Conservation (phyloP, 1,284 basidiomycete genomes). For the Cryptococcus sp. region DNA sequence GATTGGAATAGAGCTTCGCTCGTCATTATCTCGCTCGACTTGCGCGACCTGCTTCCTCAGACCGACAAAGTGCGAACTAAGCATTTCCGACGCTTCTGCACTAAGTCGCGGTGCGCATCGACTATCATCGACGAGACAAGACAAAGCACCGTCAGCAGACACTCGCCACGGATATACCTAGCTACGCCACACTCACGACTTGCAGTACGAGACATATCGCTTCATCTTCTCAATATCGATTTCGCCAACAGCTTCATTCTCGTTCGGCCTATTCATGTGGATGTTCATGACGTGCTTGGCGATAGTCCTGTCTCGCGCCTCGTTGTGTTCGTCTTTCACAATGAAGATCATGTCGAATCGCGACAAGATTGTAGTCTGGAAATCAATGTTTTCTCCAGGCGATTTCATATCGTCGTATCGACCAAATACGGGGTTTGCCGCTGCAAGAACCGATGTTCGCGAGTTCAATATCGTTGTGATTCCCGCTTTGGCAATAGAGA, state of each 20-base stretch:
- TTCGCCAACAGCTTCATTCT: slow-evolving; percentile 76
- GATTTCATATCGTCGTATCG: slow-evolving; percentile 96
- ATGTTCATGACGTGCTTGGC: slow-evolving; percentile 99
- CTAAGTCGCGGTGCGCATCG: slow-evolving; percentile 96
- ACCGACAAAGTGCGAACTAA: slow-evolving; percentile 94
- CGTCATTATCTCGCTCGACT: slow-evolving; percentile 95
- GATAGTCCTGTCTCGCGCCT: slow-evolving; percentile 89
- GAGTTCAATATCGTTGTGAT: slow-evolving; percentile 98
- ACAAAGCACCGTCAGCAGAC: too few species aligned
- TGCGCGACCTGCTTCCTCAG: slow-evolving; percentile 93
- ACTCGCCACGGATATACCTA: background rate
- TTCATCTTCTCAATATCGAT: slow-evolving; percentile 99
- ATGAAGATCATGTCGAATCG: slow-evolving; percentile 99
- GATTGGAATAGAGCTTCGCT: slow-evolving; percentile 96
- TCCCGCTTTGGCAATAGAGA: slow-evolving; percentile 98
- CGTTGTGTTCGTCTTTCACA: slow-evolving; percentile 97
- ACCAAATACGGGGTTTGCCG: slow-evolving; percentile 98
- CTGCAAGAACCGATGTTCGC: slow-evolving; percentile 92
- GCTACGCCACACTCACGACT: slow-evolving; percentile 63
- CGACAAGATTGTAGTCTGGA: slow-evolving; percentile 91
- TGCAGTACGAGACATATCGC: slow-evolving; percentile 93
- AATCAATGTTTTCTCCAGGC: slow-evolving; percentile 68
- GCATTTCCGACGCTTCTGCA: slow-evolving; percentile 90
- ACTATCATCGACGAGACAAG: slow-evolving; percentile 57
- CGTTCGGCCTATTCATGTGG: slow-evolving; percentile 88